Evolutionary conservation across 2,329 filamentous ascomycete species (phyloP), one percentile per base, ranked within the genome.

Genomic region (Pestalotiopsis sp.): DNA sequence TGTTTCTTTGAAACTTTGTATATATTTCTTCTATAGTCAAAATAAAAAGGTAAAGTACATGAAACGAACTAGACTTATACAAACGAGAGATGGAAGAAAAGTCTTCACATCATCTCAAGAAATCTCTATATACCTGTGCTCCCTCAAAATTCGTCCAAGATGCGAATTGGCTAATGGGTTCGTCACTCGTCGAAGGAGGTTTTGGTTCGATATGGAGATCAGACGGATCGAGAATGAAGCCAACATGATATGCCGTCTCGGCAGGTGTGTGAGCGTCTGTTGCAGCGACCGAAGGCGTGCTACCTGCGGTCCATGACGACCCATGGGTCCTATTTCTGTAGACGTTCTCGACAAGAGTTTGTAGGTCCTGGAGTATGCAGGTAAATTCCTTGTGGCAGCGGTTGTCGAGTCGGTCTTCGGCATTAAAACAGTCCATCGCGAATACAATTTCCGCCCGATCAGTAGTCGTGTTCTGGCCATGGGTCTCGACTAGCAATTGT

Each of bases 381-480:
- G 78, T 75, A 65, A 81, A 84, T 45, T 82, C 79, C 45, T 74
- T 73, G 14, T 78, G 80, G 68, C 82, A 83, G 49, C 78, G 78
- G 70, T 78, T 82, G 7, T 78, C 80, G 9, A 78, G 75, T n/a
- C 70, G 72, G 17, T 78, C 77, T 69, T 84, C 83, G 27, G 75
- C 73, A 20, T 82, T 77, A 66, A 86, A 83, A n/a, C 80, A 76
- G 12, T 79, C 74, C 62, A 82, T 79, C 58, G 81, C 83, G 68
- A 83, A 84, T 1, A 75, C 72, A 23, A 86, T 77, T 56, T 81
- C 80, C 20, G 2, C 31, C 59, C 27, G 38, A 20, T 20, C 31
- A 36, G 6, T 5, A 3, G 60, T 74, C 59, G 70, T 68, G 66
- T 77, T 78, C 65, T 72, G 75, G 61, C 73, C 71, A 12, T 77